Evolutionary conservation across 108 stramenopile genomes (phyloP).

Genomic region (Cyclotella cryptica): DNA sequence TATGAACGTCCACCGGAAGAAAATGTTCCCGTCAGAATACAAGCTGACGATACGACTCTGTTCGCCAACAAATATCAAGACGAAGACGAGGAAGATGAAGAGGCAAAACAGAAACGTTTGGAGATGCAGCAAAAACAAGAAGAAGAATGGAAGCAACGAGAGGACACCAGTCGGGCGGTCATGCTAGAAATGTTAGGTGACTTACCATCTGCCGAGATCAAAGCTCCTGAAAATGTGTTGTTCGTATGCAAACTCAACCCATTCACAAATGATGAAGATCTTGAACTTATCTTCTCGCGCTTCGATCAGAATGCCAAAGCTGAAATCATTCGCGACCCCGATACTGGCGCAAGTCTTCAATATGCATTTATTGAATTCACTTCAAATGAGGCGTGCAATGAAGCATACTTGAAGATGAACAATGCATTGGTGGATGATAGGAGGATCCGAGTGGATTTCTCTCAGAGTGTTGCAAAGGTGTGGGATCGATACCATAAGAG

Average conservation of each 20-base stretch:
- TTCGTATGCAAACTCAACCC: constrained; percentile 99
- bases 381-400: constrained; percentile 83
- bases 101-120: constrained; percentile 23
- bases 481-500: constrained; percentile 83
- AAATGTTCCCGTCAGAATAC: constrained; percentile 69
- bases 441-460: constrained; percentile 97
- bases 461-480: constrained; percentile 95
- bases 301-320: constrained; percentile 88
- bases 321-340: constrained; percentile 95
- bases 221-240: constrained; percentile 96
- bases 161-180: constrained; percentile 82
- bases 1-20: constrained; percentile 89
- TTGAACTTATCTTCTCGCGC: constrained; percentile 96
- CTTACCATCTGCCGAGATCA: constrained; percentile 81
- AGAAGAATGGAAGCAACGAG: constrained; percentile 62
- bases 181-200: constrained; percentile 99
- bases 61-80: constrained; percentile 48
- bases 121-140: constrained; percentile 69
- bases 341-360: constrained; percentile 94
- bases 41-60: constrained; percentile 60
- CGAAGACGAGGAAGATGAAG: constrained; percentile 55
- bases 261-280: constrained; percentile 95
- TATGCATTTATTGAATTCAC: constrained; percentile 99
- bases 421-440: constrained; percentile 98
- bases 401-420: constrained; percentile 99